Conservation (phyloP, 495 filamentous ascomycete species). For the Penicillium odoratum region DNA sequence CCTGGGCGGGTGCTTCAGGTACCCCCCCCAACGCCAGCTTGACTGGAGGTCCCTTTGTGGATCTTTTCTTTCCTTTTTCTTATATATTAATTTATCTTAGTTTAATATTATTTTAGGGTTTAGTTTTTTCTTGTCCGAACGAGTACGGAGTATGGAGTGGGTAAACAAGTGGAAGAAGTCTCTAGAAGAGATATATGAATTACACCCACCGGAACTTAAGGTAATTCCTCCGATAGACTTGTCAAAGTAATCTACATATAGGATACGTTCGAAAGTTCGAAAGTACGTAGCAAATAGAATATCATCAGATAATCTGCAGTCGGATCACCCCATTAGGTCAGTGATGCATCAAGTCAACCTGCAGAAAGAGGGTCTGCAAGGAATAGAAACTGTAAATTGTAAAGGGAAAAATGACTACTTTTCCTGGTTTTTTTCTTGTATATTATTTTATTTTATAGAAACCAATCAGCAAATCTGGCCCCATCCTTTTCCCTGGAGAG, state of each 20-base stretch:
- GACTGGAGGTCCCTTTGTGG: conserved; percentile 15
- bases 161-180: too few species aligned
- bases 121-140: not conserved
- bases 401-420: too few species aligned
- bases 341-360: conserved; percentile 14
- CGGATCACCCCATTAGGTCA: conserved; percentile 10
- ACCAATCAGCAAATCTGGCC: conserved; percentile 1
- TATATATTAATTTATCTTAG: not conserved
- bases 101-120: not conserved
- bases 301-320: conserved; percentile 23
- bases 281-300: conserved; percentile 10
- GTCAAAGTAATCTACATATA: not conserved
- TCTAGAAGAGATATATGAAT: too few species aligned
- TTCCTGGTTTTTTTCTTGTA: not conserved
- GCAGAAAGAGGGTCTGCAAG: conserved; percentile 1
- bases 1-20: conserved; percentile 36
- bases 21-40: conserved; percentile 32
- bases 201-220: not conserved
- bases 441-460: not conserved
- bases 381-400: not conserved
- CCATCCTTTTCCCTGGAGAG: not conserved
- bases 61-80: not conserved
- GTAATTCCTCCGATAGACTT: not conserved
- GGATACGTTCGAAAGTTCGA: not conserved
- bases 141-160: too few species aligned